phyloP scores from a whole-genome alignment of 495 filamentous ascomycete species.

The Glarea lozoyensis region DNA sequence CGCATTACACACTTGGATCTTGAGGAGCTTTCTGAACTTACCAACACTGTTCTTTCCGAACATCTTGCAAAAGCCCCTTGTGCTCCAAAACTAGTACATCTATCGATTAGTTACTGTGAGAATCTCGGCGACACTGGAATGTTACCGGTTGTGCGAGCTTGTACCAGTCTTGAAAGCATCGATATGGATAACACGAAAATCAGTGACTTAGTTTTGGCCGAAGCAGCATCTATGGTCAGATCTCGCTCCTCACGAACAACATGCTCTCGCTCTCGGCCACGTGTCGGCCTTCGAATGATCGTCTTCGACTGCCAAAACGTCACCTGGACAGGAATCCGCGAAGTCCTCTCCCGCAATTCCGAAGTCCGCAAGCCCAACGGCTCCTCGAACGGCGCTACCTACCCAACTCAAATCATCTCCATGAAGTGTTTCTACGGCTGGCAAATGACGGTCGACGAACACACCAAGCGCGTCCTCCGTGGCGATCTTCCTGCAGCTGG shows the following conservation, averaged over 20 bases:
- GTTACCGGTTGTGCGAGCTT: slow-evolving; percentile 71
- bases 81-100: slow-evolving; percentile 58
- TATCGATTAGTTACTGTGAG: slow-evolving; percentile 87
- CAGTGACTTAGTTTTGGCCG: slow-evolving; percentile 77
- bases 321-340: slow-evolving; percentile 86
- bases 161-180: slow-evolving; percentile 55
- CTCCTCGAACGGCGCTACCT: slow-evolving; percentile 25
- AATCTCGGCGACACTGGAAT: slow-evolving; percentile 76
- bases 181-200: slow-evolving; percentile 94
- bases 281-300: slow-evolving; percentile 63
- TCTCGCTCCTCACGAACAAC: slow-evolving; percentile 46
- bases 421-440: slow-evolving; percentile 93
- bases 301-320: slow-evolving; percentile 86
- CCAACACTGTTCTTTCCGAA: slow-evolving; percentile 61
- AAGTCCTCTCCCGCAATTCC: slow-evolving; percentile 77
- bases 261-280: slow-evolving; percentile 31
- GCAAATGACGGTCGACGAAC: slow-evolving; percentile 90
- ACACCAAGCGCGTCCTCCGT: slow-evolving; percentile 71
- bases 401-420: slow-evolving; percentile 65
- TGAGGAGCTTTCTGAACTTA: slow-evolving; percentile 73
- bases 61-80: slow-evolving; percentile 67
- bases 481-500: slow-evolving; percentile 63
- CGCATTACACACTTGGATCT: slow-evolving; percentile 79
- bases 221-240: slow-evolving; percentile 70
- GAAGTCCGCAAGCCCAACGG: slow-evolving; percentile 40